Conservation (phyloP, 2,329 filamentous ascomycete species). For the Fusarium burgessii region DNA sequence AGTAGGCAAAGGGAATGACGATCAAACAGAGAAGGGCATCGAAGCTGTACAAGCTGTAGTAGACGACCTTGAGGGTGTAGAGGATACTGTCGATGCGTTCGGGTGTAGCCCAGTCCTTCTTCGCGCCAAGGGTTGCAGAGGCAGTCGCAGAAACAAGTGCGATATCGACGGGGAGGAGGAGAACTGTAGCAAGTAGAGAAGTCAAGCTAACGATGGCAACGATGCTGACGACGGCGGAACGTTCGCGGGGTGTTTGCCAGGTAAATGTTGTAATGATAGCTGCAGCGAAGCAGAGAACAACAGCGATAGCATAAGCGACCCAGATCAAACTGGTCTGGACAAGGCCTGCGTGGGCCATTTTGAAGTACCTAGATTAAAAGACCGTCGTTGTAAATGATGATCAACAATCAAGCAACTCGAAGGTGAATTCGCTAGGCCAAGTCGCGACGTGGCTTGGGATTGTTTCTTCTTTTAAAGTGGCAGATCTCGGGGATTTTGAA, state of each 20-base stretch:
- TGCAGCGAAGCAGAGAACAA: slow-evolving; percentile 80
- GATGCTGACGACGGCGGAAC: slow-evolving; percentile 82
- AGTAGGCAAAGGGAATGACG: slow-evolving; percentile 95
- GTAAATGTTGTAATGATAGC: slow-evolving; percentile 89
- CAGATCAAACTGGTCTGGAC: slow-evolving; percentile 93
- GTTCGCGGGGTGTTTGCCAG: slow-evolving; percentile 90
- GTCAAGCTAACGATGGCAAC: slow-evolving; percentile 91
- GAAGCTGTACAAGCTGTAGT: slow-evolving; percentile 92
- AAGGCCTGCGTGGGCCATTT: slow-evolving; percentile 65
- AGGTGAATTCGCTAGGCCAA: slow-evolving; percentile 17
- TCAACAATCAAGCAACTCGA: slow-evolving; percentile 16
- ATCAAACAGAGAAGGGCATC: slow-evolving; percentile 91
- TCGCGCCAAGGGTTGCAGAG: slow-evolving; percentile 77
- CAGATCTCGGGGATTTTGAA: slow-evolving; percentile 22
- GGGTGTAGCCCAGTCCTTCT: slow-evolving; percentile 95
- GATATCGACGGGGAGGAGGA: slow-evolving; percentile 94
- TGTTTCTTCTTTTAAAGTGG: slow-evolving; percentile 7
- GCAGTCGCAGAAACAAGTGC: slow-evolving; percentile 92
- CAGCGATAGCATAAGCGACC: slow-evolving; percentile 88
- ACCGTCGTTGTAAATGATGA: slow-evolving; percentile 11
- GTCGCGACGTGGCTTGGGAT: slow-evolving; percentile 20
- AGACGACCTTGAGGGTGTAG: slow-evolving; percentile 85
- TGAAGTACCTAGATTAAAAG: slow-evolving; percentile 14
- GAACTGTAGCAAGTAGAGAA: slow-evolving; percentile 87
- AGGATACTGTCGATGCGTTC: slow-evolving; percentile 82